Conservation (phyloP, 106 monocot species). For the Dendrobium huoshanense region DNA sequence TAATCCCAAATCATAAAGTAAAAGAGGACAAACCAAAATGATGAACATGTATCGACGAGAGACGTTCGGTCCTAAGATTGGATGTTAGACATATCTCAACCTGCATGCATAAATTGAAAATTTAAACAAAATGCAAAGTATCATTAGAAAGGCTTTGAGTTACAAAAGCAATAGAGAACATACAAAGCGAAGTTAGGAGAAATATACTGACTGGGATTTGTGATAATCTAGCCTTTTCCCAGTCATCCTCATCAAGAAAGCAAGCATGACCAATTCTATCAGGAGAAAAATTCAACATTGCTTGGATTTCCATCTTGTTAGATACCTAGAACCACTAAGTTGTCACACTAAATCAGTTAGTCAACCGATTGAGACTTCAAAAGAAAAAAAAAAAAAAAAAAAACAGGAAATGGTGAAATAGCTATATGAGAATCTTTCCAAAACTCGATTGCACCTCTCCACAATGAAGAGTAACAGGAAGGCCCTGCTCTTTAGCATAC, state of each 20-base stretch:
- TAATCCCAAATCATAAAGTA: background rate
- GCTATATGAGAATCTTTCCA: background rate
- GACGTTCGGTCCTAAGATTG: conserved; percentile 55
- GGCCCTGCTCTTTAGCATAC: conserved; percentile 70
- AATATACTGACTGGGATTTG: conserved; percentile 57
- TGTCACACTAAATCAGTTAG: conserved; percentile 22
- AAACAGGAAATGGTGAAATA: background rate
- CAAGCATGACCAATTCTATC: conserved; percentile 93
- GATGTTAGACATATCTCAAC: conserved; percentile 97
- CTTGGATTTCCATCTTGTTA: conserved; percentile 74
- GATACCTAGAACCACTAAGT: conserved; percentile 69
- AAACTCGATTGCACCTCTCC: conserved; percentile 53
- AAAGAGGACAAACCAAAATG: conserved; percentile 64
- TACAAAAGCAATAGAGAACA: background rate
- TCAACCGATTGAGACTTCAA: conserved; percentile 1
- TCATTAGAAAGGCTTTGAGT: background rate
- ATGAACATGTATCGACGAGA: conserved; percentile 65
- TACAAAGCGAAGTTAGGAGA: conserved; percentile 1
- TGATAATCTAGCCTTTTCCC: conserved; percentile 58
- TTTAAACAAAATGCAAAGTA: background rate
- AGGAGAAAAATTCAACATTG: conserved; percentile 70
- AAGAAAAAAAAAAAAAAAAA: background rate
- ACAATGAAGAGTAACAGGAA: conserved; percentile 84
- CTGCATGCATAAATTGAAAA: conserved; percentile 25
- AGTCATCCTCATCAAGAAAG: conserved; percentile 60